Conservation (phyloP, 106 monocot species). For the Chionographis japonica region DNA sequence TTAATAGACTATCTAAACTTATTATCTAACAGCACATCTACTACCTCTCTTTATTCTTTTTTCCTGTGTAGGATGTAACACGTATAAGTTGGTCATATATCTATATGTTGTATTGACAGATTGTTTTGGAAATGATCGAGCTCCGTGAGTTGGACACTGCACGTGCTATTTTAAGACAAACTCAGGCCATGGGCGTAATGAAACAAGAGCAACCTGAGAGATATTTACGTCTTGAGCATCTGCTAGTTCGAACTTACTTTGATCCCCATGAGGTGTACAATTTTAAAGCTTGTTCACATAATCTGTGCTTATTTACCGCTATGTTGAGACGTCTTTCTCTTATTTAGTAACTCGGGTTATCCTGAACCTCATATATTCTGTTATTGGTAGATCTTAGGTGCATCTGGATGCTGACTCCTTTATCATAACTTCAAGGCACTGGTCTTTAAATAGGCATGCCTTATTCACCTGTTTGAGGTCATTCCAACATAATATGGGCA, state of each 20-base stretch:
- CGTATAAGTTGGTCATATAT: neutral
- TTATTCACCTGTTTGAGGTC: too few relatives aligned
- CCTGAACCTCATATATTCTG: too few relatives aligned
- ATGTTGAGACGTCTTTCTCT: too few relatives aligned
- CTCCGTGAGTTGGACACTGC: conserved; percentile 94
- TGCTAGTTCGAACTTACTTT: conserved; percentile 89
- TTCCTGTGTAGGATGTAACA: neutral
- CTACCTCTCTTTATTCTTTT: neutral
- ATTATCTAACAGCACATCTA: too few relatives aligned
- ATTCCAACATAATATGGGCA: too few relatives aligned
- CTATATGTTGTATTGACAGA: conserved; percentile 25
- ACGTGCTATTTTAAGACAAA: conserved; percentile 92
- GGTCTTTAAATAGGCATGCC: too few relatives aligned
- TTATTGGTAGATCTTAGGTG: too few relatives aligned
- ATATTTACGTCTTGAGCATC: conserved; percentile 91
- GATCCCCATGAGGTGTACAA: conserved; percentile 84
- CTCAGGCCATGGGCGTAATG: conserved; percentile 99
- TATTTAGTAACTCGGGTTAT: too few relatives aligned
- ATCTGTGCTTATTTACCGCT: too few relatives aligned
- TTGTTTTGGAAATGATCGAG: conserved; percentile 98
- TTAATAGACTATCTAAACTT: neutral
- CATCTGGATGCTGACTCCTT: too few relatives aligned
- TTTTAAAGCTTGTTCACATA: neutral
- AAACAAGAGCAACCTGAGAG: conserved; percentile 98
- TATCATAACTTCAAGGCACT: too few relatives aligned